Conservation (phyloP, 2,329 filamentous ascomycete species). For the Sporothrix curviconia region DNA sequence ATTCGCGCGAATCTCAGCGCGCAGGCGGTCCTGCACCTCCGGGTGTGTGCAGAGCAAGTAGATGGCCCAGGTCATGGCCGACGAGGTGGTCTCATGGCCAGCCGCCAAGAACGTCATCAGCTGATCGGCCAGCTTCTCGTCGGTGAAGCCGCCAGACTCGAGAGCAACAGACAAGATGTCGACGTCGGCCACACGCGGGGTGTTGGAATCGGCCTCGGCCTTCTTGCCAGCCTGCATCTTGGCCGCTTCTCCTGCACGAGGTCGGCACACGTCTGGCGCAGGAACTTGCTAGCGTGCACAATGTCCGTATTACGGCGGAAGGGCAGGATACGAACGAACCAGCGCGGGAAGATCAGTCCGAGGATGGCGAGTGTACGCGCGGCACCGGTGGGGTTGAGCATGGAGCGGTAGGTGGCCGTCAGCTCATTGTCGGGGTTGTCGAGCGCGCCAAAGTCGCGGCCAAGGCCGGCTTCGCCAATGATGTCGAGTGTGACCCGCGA, state of each 20-base stretch:
- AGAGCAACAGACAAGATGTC: slow-evolving; percentile 81
- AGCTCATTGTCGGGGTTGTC: slow-evolving; percentile 54
- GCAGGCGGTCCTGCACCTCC: slow-evolving; percentile 58
- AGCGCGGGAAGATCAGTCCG: slow-evolving; percentile 54
- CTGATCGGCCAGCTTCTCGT: slow-evolving; percentile 78
- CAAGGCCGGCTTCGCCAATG: slow-evolving; percentile 65
- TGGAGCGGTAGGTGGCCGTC: slow-evolving; percentile 46
- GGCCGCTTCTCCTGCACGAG: slow-evolving; percentile 66
- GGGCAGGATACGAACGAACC: slow-evolving; percentile 58
- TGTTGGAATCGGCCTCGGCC: not conserved
- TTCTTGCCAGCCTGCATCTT: slow-evolving; percentile 27
- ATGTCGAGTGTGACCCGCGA: slow-evolving; percentile 68
- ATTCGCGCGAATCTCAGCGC: slow-evolving; percentile 57
- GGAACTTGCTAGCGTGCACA: slow-evolving; percentile 45
- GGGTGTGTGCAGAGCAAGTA: slow-evolving; percentile 63
- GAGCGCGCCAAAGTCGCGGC: slow-evolving; percentile 63
- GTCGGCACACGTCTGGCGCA: slow-evolving; percentile 60
- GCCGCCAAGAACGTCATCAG: slow-evolving; percentile 86
- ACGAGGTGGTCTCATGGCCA: slow-evolving; percentile 73
- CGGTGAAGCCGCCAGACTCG: slow-evolving; percentile 65
- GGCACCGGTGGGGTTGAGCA: slow-evolving; percentile 48
- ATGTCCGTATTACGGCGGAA: slow-evolving; percentile 64
- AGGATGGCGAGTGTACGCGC: slow-evolving; percentile 53
- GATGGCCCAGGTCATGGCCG: slow-evolving; percentile 67
- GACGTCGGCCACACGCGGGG: slow-evolving; percentile 36